Evolutionary conservation across 352 stramenopile species (phyloP), one percentile per base, ranked within the genome.

Genomic region (Globisporangium paroecandrum): DNA sequence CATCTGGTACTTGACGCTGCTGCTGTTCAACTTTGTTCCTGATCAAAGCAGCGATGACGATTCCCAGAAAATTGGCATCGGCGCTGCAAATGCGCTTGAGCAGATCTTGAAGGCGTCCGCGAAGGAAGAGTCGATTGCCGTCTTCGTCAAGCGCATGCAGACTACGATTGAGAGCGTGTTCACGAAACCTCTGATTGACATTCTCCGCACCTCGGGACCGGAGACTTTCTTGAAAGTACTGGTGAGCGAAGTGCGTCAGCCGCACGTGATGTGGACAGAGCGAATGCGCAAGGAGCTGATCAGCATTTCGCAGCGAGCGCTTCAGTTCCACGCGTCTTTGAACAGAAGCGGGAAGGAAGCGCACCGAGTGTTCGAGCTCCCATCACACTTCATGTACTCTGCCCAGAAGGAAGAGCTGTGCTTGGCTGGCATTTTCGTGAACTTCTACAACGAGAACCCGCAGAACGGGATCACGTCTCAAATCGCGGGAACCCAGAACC

Each of bases 371-470:
- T 94, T 93, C 68, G 86, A 93, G 62, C 66, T 95, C 0, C 83
- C 85, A 1, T 57, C 69, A 12, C 73, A 89, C 46, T 94, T 95
- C 47, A 89, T 93, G 77, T 95, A 92, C 64, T 69, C 77, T 20
- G 88, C 88, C 20, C 88, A 95, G 69, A 89, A 90, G 65, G 81
- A 93, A 72, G 88, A 95, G 61, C 62, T 95, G 36, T 93, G 88
- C 34, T 86, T 95, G 2, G 88, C 88, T 20, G 88, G 87, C 20
- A 94, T 95, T 64, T 95, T 93, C 74, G 88, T 95, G 22, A 95
- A 95, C 69, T 95, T 89, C 41, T 95, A 92, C 77, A 95, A 95
- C 70, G 85, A 92, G 64, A 91, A 90, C 60, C 86, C 88, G 9
- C 83, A 94, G 58, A 76, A 76, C 58, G 85, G 82, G 10, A 83